Percentiles rank a stretch among this genome's conserved stretches.
phyloP scores from a whole-genome alignment of 495 filamentous ascomycete species.

The Annulohypoxylon bovei region DNA sequence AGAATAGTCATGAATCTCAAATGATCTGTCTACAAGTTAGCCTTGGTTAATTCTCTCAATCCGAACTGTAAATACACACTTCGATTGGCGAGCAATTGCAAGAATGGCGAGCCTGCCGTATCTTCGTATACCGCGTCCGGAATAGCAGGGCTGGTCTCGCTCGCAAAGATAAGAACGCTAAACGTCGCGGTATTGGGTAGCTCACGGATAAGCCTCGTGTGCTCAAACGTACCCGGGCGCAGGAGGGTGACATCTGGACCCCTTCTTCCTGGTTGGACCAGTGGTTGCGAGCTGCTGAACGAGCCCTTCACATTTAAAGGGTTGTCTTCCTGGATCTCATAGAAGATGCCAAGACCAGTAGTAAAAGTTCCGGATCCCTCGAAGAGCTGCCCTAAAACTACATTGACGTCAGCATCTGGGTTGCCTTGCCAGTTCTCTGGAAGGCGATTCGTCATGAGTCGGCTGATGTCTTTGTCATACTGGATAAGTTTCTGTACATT shows the following conservation, averaged over 20 bases:
- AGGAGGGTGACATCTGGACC: conserved; percentile 55
- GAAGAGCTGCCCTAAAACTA: conserved; percentile 53
- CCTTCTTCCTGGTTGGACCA: conserved; percentile 47
- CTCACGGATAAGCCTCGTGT: conserved; percentile 52
- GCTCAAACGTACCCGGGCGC: conserved; percentile 55
- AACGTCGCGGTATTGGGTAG: conserved; percentile 52
- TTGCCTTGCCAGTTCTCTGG: conserved; percentile 56
- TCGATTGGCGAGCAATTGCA: background rate
- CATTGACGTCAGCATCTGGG: conserved; percentile 54
- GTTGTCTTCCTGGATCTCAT: conserved; percentile 43
- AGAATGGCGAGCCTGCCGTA: background rate
- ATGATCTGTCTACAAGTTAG: conserved; percentile 20
- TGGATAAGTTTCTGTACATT: conserved; percentile 50
- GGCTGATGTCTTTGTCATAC: conserved; percentile 51
- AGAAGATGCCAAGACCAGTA: conserved; percentile 57
- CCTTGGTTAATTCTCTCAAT: background rate
- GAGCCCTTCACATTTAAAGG: conserved; percentile 45
- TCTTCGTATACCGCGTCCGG: background rate
- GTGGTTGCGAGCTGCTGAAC: conserved; percentile 6
- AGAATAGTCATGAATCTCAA: conserved; percentile 52
- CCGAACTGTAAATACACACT: background rate
- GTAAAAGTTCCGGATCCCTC: conserved; percentile 55
- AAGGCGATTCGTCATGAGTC: conserved; percentile 48
- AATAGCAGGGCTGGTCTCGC: conserved; percentile 39
- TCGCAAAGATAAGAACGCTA: conserved; percentile 50